Base-by-base conservation (phyloP, 2,329 filamentous ascomycete species). In the Sarocladium brachiariae region DNA sequence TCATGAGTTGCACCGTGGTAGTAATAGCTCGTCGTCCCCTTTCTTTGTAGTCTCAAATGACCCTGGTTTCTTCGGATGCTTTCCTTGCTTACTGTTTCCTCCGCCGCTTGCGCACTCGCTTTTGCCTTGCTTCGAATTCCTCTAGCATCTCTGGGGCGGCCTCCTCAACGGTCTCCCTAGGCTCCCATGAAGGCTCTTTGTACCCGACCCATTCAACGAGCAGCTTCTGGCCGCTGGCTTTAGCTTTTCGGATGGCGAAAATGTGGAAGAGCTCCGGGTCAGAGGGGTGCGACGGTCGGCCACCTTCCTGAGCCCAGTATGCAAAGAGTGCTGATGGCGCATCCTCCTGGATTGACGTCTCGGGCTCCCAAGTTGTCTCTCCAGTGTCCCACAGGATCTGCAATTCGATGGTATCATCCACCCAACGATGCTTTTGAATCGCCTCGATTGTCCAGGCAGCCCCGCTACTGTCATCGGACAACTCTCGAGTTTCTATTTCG, bases 141-240 rank as follows among this genome's bases (percentile, higher is more conserved):
- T 47, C 16, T 2, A 47, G 43, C 10, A 47, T 4, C 10, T 47
- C 43, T 6, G 43, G 43, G 5, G 43, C 43, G 7, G 43, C 43
- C 25, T 47, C 43, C 27, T 47, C 27, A 6, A 47, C 43, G 4
- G 43, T 47, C 25, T 25, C 33, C 21, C 43, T 47, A 2, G 59
- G 52, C 52, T 65, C 57, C 67, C 67, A 70, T 2, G 62, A 61
- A 4, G 52, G 57, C 1, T 67, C 62, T 9, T 53, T 48, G 35
- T 61, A 69, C 10, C 67, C 67, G 4, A 67, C 51, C 67, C 67
- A 70, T 52, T 69, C 67, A 1, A 70, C 65, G 8, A 60, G 52
- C 25, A 68, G 53, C 18, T 56, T 56, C 35, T 58, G 58, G 48
- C 57, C 59, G 5, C 61, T 56, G 14, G 54, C 56, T 10, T 57